Evolutionary conservation across 805 yeast genomes (phyloP), one percentile per base, ranked within the genome.

Genomic region (Myxozyma kluyveri): DNA sequence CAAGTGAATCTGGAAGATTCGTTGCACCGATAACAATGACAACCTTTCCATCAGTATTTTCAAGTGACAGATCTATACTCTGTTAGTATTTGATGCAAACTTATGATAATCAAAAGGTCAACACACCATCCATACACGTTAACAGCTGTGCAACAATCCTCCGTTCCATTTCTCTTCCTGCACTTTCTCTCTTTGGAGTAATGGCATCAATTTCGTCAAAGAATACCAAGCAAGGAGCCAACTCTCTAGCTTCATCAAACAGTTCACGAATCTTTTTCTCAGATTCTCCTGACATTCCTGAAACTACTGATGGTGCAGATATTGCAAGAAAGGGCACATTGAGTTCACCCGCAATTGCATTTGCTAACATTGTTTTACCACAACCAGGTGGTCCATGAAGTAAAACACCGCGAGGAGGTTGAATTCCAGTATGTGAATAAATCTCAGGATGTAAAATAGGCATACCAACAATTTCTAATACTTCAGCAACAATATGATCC

Each of bases 341-440:
- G 29, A 93, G 75, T 65, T 91, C 96, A 5, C 55, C 63, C 3
- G 99, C 99, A 21, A 93, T 72, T 0, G 98, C 96, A 68, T 89
- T 89, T 2, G 99, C 99, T 48, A 93, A 83, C 39, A 96, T 84
- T 0, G 99, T 93, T 64, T 93, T 93, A 67, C 99, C 99, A 74
- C 99, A 93, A 14, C 99, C 99, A 1, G 98, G 99, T 0, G 99
- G 99, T 0, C 99, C 99, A 68, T 90, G 95, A n/a, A 93, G 70
- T 27, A 93, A 68, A 0, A 93, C 86, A 39, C 98, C 98, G 23
- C 61, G 37, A 18, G 98, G 96, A 17, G 97, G 97, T 60, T 88
- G 96, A 12, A 90, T 90, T 23, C 98, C 98, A 0, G 96, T 84
- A 5, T 90, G 76, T 22, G 73, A 59, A 65, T 88, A 93, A 1